Evolutionary conservation across 176 grass and related monocot species (phyloP), one percentile per base, ranked within the genome.

Genomic region (barley (Hordeum vulgare)): DNA sequence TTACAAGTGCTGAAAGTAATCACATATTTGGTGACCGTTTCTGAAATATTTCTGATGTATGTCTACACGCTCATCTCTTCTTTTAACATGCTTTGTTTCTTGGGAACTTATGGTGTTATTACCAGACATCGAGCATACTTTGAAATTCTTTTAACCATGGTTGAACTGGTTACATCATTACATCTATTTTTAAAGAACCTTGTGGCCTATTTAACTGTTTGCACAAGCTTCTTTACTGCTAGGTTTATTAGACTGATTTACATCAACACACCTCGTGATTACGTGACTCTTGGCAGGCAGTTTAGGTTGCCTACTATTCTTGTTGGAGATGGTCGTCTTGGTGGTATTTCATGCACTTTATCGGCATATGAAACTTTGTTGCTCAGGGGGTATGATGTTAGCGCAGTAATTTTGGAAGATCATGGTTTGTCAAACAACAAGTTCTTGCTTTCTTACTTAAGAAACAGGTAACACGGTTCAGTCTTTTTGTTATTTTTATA

Each of bases 321-420:
- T 75, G 95, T 98, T 89, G 95, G 95, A 88, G 92, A 98, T 84
- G 95, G 95, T 4, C 86, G 84, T 73, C 84, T 98, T 53, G 95
- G 95, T 76, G 92, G 95, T 44, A 98, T 98, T 85, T 98, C 95
- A 62, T 87, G 90, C 58, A 98, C 95, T 84, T 88, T 98, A 81
- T 91, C 92, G 81, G 90, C 95, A 40, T 98, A 93, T 65, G 95
- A 98, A 82, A 88, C 88, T 81, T 82, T 98, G 41, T 82, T 86
- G 47, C 84, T 95, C 15, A 92, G 95, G 91, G 95, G 95, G 23
- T 98, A 98, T 91, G 95, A 98, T 90, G 90, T 98, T 42, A 77
- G 82, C 1, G 90, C 90, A 44, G 73, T 98, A 88, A 90, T 98
- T 88, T 83, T 98, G 77, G 86, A 91, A 83, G 92, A 98, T 66